phyloP scores from a whole-genome alignment of 2,329 filamentous ascomycete genomes.

The Colletotrichum liaoningense region DNA sequence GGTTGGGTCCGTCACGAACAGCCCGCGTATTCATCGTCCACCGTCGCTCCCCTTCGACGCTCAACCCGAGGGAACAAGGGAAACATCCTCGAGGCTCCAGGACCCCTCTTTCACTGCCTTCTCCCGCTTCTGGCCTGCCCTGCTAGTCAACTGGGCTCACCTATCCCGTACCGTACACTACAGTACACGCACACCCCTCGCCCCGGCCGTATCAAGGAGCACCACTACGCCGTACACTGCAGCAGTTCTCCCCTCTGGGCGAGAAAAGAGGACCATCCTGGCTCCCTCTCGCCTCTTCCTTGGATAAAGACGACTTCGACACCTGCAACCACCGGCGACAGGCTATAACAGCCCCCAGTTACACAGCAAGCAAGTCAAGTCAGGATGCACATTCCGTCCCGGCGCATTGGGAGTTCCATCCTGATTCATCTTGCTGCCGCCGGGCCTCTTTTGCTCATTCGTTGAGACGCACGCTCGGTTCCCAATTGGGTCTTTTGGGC shows the following conservation, averaged over 20 bases:
- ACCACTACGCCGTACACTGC: neutral
- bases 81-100: neutral
- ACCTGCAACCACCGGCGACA: neutral
- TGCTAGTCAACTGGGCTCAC: slow-evolving; percentile 13
- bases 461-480: slow-evolving; percentile 27
- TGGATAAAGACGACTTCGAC: neutral
- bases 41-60: neutral
- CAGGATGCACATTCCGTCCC: slow-evolving; percentile 13
- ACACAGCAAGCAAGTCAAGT: neutral
- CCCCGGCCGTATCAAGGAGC: neutral
- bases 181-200: neutral
- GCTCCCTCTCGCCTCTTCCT: neutral
- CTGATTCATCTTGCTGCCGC: slow-evolving; percentile 13
- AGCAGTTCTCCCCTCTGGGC: neutral
- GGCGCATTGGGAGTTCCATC: slow-evolving; percentile 18
- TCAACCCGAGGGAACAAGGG: slow-evolving; percentile 12
- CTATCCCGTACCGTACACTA: neutral
- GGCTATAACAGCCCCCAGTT: neutral
- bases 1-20: neutral
- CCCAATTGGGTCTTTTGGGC: slow-evolving; percentile 21
- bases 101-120: slow-evolving; percentile 16
- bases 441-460: slow-evolving; percentile 3
- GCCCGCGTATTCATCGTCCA: neutral
- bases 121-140: slow-evolving; percentile 1
- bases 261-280: slow-evolving; percentile 1